A percentile compares a stretch with the other conserved stretches of the same genome.
These are phyloP conservation scores for Pilobolus umbonatus DNA, from an alignment of 192 early-diverging fungal genomes.

Conservation along the genomic window DNA sequence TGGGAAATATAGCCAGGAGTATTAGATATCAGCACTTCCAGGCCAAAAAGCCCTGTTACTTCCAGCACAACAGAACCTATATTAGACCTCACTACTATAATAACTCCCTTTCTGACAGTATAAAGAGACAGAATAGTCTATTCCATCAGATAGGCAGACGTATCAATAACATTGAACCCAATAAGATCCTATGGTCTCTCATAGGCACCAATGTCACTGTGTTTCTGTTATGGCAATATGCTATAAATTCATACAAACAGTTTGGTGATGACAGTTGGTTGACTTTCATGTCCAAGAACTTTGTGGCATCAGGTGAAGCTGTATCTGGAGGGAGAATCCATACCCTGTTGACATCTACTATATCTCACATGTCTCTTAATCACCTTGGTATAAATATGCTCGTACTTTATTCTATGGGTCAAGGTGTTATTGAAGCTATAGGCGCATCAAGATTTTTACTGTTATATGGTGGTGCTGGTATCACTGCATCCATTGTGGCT, in stretches of 20 bases:
- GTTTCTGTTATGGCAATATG: conserved; percentile 46
- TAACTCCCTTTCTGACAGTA: neutral
- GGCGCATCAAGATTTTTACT: conserved; percentile 41
- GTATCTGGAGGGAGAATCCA: conserved; percentile 36
- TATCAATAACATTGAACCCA: conserved; percentile 23
- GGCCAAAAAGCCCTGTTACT: no score
- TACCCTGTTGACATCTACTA: conserved; percentile 40
- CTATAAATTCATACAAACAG: conserved; percentile 31
- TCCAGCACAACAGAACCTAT: no score
- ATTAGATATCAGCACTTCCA: no score
- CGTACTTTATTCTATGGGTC: conserved; percentile 43
- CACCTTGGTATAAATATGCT: conserved; percentile 47
- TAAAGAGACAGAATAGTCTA: conserved; percentile 16
- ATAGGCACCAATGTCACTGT: conserved; percentile 40
- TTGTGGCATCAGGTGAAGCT: conserved; percentile 34
- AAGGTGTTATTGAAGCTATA: conserved; percentile 35
- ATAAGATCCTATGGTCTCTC: conserved; percentile 36
- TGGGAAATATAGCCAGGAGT: no score
- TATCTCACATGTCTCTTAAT: conserved; percentile 41
- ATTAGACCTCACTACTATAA: conserved; percentile 26
- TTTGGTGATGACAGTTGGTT: conserved; percentile 35
- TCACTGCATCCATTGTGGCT: conserved; percentile 34
- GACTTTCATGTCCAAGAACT: conserved; percentile 41
- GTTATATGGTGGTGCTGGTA: conserved; percentile 36
- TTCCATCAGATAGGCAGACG: conserved; percentile 12